phyloP scores from a whole-genome alignment of 805 yeast species.

The Metschnikowia santaceciliae region DNA sequence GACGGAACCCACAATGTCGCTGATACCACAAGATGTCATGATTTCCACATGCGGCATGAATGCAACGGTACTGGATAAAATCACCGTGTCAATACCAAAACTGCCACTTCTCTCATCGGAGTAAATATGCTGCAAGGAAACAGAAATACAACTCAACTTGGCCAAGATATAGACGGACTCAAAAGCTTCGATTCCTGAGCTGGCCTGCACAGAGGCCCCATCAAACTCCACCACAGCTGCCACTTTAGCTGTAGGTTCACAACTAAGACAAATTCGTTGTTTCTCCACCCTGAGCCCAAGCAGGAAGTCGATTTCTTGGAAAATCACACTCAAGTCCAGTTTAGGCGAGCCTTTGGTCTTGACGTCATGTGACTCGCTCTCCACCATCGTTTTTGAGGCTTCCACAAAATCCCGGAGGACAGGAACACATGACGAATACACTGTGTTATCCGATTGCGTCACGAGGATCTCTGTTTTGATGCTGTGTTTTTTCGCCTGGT shows the following conservation, averaged over 20 bases:
- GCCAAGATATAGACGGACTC: constrained; percentile 20
- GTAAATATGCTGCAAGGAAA: constrained; percentile 83
- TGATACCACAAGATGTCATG: constrained; percentile 48
- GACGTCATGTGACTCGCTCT: constrained; percentile 11
- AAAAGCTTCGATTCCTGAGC: constrained; percentile 34
- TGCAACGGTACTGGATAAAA: constrained; percentile 47
- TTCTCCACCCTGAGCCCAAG: constrained; percentile 62
- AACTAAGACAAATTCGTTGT: constrained; percentile 74
- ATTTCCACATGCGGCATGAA: constrained; percentile 40
- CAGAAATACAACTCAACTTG: constrained; percentile 52
- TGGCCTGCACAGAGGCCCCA: constrained; percentile 57
- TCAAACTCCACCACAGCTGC: constrained; percentile 78
- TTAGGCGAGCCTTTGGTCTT: neutral
- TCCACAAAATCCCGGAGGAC: constrained; percentile 57
- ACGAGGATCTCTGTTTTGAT: constrained; percentile 53
- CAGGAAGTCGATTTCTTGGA: constrained; percentile 57
- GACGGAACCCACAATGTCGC: constrained; percentile 57
- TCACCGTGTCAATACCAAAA: constrained; percentile 42
- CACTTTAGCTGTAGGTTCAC: constrained; percentile 92
- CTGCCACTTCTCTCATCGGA: constrained; percentile 88
- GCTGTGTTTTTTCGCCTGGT: constrained; percentile 36
- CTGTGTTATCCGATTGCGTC: constrained; percentile 65
- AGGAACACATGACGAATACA: constrained; percentile 77
- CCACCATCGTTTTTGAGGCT: constrained; percentile 48
- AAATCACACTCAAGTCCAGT: constrained; percentile 36